Evolutionary conservation across 768 basidiomycete species (phyloP), one percentile per base, ranked within the genome.

Genomic region (Rhodotorula graminis): DNA sequence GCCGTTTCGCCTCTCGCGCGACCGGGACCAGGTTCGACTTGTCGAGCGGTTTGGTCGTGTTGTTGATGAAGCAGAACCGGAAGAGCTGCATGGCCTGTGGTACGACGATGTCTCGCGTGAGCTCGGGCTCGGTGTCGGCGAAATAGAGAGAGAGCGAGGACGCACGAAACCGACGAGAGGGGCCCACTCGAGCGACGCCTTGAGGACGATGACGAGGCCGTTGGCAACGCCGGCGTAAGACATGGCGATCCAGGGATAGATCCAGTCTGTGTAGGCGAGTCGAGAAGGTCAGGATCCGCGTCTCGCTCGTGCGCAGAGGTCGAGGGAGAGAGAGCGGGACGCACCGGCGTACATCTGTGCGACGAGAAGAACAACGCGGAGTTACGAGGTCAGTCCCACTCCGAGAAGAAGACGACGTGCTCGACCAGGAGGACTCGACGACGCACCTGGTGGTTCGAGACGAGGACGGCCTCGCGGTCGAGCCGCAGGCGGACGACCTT

Each of bases 371-470:
- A 19, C 47, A 55, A 49, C 88, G 84, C 90, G 90, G 37, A 23
- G 27, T 25, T 1, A 68, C 33, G 18, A n/a, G 47, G 23, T 49
- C 47, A 49, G 47, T 23, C 47, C 2, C 15, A 3, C 19, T 21
- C 5, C 19, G 47, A 6, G 18, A 4, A 5, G 9, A 37, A 9
- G 37, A 9, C 37, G 37, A 37, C 5, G 5, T 37, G 37, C 46
- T 46, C 46, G 46, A 15, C 14, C 2, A 3, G 14, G 3, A 12
- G 2, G 15, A 3, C 46, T 19, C 15, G 15, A 3, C 46, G 21
- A 40, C 71, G 6, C 71, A 92, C 92, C 84, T 94, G 95, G 80
- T 99, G 95, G 80, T 99, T 99, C 23, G 91, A 87, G 77, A 93
- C 91, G 73, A 93, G 82, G 37, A 98, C 88, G 47, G 88, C 86